Conservation (phyloP, 2,329 filamentous ascomycete species). For the Pseudogymnoascus sp. region DNA sequence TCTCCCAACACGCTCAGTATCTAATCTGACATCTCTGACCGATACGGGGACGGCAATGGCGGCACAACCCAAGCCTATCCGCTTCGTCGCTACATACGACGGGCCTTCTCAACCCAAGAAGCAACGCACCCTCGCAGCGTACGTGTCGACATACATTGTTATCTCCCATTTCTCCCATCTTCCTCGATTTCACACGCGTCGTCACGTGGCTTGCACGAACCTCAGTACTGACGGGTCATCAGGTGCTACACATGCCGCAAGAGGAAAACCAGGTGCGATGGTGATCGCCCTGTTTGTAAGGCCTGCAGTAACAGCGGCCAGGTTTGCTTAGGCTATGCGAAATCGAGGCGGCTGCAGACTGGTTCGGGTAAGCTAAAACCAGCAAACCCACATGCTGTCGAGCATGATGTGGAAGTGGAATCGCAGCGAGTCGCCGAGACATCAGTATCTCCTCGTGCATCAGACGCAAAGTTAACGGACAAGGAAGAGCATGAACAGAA, state of each 20-base stretch:
- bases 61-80: slow-evolving; percentile 26
- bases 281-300: slow-evolving; percentile 62
- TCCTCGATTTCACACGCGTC: background rate
- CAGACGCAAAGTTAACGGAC: background rate
- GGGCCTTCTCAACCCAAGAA: slow-evolving; percentile 15
- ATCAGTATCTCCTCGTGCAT: background rate
- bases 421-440: background rate
- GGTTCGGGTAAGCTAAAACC: background rate
- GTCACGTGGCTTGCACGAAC: background rate
- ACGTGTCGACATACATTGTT: background rate
- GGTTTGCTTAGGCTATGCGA: slow-evolving; percentile 59
- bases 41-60: slow-evolving; percentile 41
- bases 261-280: slow-evolving; percentile 67
- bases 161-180: background rate
- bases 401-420: background rate
- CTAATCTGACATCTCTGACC: background rate
- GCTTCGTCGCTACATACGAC: slow-evolving; percentile 24
- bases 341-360: background rate
- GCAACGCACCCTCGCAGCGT: background rate
- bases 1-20: background rate
- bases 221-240: background rate
- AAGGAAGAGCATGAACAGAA: background rate
- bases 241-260: slow-evolving; percentile 67
- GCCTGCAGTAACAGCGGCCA: slow-evolving; percentile 67
- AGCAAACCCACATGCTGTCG: background rate